Percentiles rank a stretch among this genome's conserved stretches.
These are phyloP conservation scores for Peronospora belbahrii DNA, from an alignment of 352 stramenopile species.

Conservation along the genomic window DNA sequence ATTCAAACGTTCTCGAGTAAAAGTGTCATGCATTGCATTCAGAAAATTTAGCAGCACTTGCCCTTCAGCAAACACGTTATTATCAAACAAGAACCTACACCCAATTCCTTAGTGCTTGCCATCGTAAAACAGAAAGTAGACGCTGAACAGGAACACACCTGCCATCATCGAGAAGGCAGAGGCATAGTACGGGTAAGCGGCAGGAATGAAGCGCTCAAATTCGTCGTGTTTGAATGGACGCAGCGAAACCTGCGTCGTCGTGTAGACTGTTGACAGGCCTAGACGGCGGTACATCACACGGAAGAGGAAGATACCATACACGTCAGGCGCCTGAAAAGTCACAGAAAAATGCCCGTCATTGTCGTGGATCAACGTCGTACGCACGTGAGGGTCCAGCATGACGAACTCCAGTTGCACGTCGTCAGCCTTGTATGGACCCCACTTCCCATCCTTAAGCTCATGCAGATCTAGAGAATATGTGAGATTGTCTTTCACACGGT, in stretches of 20 bases:
- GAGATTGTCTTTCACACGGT: constrained; percentile 91
- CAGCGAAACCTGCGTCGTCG: constrained; percentile 87
- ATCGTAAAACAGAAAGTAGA: constrained; percentile 86
- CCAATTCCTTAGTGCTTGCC: constrained; percentile 36
- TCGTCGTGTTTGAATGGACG: constrained; percentile 93
- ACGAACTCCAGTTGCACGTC: constrained; percentile 93
- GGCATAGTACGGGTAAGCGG: constrained; percentile 90
- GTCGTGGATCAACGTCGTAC: constrained; percentile 78
- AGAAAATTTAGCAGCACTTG: too few species aligned
- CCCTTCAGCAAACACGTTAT: too few species aligned
- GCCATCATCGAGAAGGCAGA: constrained; percentile 88
- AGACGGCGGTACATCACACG: constrained; percentile 87
- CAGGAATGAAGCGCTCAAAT: constrained; percentile 91
- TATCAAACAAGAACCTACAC: too few species aligned
- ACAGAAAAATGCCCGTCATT: constrained; percentile 67
- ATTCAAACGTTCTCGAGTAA: too few species aligned
- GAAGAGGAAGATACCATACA: constrained; percentile 93
- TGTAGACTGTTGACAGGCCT: constrained; percentile 81
- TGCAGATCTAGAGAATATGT: constrained; percentile 88
- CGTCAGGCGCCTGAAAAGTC: constrained; percentile 85
- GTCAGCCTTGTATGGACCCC: constrained; percentile 65
- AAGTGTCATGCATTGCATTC: too few species aligned
- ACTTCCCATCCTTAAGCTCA: constrained; percentile 75
- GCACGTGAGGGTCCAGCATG: constrained; percentile 90
- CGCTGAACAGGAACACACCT: constrained; percentile 86